Percentiles rank a stretch among this genome's conserved stretches.
phyloP scores from a whole-genome alignment of 371 early-diverging fungal genomes.

The Chytridium lagenaria region DNA sequence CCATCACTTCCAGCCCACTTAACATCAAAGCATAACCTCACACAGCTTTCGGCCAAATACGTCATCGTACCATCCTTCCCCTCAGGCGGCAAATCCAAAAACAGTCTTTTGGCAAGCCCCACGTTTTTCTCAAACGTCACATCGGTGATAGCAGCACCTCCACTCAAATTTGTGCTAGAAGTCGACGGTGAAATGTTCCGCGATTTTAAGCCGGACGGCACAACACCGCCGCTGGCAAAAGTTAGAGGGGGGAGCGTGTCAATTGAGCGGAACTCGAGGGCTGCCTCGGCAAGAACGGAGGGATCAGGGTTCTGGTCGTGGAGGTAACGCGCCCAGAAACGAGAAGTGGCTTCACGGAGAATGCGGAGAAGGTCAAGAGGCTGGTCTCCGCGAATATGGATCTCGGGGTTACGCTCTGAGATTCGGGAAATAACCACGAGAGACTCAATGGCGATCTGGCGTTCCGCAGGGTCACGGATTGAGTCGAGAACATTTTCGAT shows the following conservation, averaged over 20 bases:
- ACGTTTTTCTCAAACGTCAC: constrained; percentile 65
- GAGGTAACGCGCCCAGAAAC: constrained; percentile 76
- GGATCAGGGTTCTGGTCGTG: constrained; percentile 41
- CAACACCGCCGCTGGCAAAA: neutral
- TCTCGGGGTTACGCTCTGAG: constrained; percentile 68
- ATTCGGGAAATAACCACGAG: constrained; percentile 70
- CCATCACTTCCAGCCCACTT: constrained; percentile 26
- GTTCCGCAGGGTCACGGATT: constrained; percentile 82
- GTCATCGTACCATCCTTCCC: constrained; percentile 69
- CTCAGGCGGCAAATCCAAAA: constrained; percentile 80
- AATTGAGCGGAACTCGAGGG: neutral
- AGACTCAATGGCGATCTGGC: constrained; percentile 78
- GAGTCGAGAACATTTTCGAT: constrained; percentile 75
- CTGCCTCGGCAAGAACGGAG: constrained; percentile 10
- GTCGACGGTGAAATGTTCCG: neutral
- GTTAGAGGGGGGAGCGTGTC: neutral
- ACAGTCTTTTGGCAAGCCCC: constrained; percentile 68
- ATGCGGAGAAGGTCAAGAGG: constrained; percentile 66
- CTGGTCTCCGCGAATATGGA: constrained; percentile 51
- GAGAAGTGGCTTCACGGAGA: constrained; percentile 68
- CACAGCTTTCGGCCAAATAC: constrained; percentile 61
- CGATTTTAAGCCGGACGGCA: neutral
- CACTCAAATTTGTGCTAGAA: neutral
- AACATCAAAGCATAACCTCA: constrained; percentile 44
- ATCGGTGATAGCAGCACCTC: constrained; percentile 21